Base-by-base conservation (phyloP, 163 green algal species). In the Smithsoniella earleae region DNA sequence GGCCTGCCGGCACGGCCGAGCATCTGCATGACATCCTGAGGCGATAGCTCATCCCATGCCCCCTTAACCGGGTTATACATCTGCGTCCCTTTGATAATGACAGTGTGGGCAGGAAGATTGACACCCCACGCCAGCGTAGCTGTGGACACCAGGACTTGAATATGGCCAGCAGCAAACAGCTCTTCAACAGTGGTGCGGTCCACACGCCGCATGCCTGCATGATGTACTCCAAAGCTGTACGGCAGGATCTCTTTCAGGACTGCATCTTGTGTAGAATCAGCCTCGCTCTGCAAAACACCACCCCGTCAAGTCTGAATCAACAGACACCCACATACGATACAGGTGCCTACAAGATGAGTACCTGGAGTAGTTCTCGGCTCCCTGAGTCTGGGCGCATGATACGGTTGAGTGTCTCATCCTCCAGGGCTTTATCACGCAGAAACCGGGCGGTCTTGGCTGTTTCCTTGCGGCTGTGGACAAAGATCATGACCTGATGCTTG, bases 71-170 rank as follows among this genome's bases (percentile, higher is more conserved):
- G 88, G 82, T 90, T 91, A 84, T 95, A 95, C 49, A 85, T 80
- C 82, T 96, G 86, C 10, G 92, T 98, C 76, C 92, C 92, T 82
- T 98, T 98, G 88, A 98, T 98, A 81, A 98, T 96, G 66, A 98
- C 92, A 8, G 89, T 97, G 83, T 98, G 92, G 0, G 92, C 92
- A 5, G 92, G 92, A 74, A 98, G 88, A 84, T 98, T 98, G 40
- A 98, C 92, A 38, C 92, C 92, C 92, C 92, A 98, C 5, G 92
- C 92, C 49, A 98, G 85, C 3, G 92, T 97, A 52, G 92, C 92
- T 25, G 92, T 97, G 1, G 90, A 96, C 55, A 97, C 90, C 34
- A 98, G 81, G 74, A 97, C 90, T 84, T 95, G 87, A 38, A 95
- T 84, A 77, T 97, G 90, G 2, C 91, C 88, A 40, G 96, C 93